Evolutionary conservation across 257 asterid species (phyloP), one percentile per base, ranked within the genome.

Genomic region (Catharanthus roseus): DNA sequence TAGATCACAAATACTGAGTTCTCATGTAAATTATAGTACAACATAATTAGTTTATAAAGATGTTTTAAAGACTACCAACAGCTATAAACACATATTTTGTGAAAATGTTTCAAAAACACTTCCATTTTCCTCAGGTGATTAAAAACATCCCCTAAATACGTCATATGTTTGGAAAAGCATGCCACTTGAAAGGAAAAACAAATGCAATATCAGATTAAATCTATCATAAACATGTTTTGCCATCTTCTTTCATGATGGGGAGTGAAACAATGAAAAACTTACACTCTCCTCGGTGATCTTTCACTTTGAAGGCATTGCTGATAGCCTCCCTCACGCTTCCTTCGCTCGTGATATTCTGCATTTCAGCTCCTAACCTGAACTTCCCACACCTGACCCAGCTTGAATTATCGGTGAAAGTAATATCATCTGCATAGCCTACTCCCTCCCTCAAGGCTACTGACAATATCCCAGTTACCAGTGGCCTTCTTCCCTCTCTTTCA

Each of bases 221-320:
- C 50, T 10, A n/a, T 9, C 4, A 31, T 2, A 33, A 12, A 47
- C 5, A 56, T 3, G 29, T 31, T 23, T 39, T n/a, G 64, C 57
- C 7, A 44, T 33, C 41, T 15, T 12, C 29, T 10, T 42, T 68
- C 33, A 19, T 57, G 53, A 70, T 65, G 53, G 53, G n/a, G 24
- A 21, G 3, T 57, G 49, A 18, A n/a, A 56, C 5, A 39, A 13
- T 68, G 49, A 74, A 31, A 71, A 55, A 85, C 95, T 82, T 82
- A 92, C 98, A 76, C 76, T 88, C 96, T 55, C 98, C 98, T 0
- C 98, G 91, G 6, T 92, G 97, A 80, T 92, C 98, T 79, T 87
- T 88, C n/a, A 92, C 97, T 72, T 78, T 85, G 77, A 93, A 89
- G 28, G 93, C 78, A 53, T 80, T 87, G 80, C 93, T 89, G 55